These are phyloP conservation scores for Paracoccidioides lutzii DNA, from an alignment of 2,329 filamentous ascomycete species.

Conservation along the genomic window DNA sequence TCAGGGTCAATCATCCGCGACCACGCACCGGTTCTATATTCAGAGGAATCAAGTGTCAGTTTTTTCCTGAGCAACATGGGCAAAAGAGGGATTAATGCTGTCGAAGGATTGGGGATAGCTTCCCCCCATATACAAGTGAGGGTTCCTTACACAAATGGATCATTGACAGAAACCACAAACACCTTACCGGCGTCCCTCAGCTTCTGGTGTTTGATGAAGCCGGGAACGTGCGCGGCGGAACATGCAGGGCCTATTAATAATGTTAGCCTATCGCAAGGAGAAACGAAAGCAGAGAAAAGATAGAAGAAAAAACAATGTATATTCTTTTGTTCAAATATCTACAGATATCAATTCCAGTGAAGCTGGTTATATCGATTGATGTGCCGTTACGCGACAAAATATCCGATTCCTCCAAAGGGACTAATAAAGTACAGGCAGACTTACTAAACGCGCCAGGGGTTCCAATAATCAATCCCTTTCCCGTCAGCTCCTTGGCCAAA, in stretches of 20 bases:
- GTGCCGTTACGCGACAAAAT: neutral
- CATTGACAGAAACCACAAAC: slow-evolving; percentile 86
- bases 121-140: neutral
- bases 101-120: neutral
- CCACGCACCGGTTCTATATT: slow-evolving; percentile 76
- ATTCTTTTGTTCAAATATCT: neutral
- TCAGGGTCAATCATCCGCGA: slow-evolving; percentile 61
- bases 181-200: slow-evolving; percentile 70
- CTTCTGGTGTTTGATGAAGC: slow-evolving; percentile 68
- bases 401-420: no score
- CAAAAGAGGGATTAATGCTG: neutral
- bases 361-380: neutral
- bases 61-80: neutral
- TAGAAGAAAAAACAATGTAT: neutral
- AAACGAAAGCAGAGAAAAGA: neutral
- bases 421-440: slow-evolving; percentile 15
- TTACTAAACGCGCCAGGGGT: slow-evolving; percentile 66
- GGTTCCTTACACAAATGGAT: slow-evolving; percentile 71
- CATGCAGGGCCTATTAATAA: slow-evolving; percentile 43
- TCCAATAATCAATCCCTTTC: slow-evolving; percentile 71
- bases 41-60: neutral
- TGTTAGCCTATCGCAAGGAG: no score
- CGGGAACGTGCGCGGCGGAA: slow-evolving; percentile 63
- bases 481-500: slow-evolving; percentile 62
- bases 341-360: neutral